A percentile compares a stretch with the other conserved stretches of the same genome.
Evolutionary conservation across 495 filamentous ascomycete genomes (phyloP).

Genomic region (Aspergillus avenaceus): DNA sequence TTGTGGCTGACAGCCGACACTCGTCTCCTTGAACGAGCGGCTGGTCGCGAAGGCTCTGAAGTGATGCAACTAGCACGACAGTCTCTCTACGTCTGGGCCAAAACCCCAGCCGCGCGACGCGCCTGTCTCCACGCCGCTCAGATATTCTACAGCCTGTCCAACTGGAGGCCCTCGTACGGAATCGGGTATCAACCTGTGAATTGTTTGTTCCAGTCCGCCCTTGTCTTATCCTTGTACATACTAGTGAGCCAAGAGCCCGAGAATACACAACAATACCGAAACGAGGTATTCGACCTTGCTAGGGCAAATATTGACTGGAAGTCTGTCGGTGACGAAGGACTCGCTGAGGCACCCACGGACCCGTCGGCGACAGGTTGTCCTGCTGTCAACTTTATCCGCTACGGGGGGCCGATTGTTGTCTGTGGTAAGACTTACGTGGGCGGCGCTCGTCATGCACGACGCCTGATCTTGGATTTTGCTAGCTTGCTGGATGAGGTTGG

Average conservation of each 20-base stretch:
- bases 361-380: neutral
- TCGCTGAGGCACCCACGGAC: neutral
- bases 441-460: neutral
- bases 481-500: neutral
- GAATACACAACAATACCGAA: neutral
- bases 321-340: neutral
- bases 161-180: neutral
- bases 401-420: neutral
- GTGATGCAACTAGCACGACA: neutral
- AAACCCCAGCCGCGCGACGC: neutral
- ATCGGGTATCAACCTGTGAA: neutral
- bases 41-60: neutral
- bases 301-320: neutral
- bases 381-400: neutral
- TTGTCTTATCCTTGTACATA: neutral
- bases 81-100: neutral
- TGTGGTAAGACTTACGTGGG: neutral
- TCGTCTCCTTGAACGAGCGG: neutral
- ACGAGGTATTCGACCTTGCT: neutral
- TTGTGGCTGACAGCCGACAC: neutral
- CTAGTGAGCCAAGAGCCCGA: neutral
- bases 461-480: neutral
- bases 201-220: neutral
- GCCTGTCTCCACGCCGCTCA: neutral
- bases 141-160: neutral